phyloP scores from a whole-genome alignment of 225 moss, liverwort and hornwort species.

The Rhytidiadelphus loreus region DNA sequence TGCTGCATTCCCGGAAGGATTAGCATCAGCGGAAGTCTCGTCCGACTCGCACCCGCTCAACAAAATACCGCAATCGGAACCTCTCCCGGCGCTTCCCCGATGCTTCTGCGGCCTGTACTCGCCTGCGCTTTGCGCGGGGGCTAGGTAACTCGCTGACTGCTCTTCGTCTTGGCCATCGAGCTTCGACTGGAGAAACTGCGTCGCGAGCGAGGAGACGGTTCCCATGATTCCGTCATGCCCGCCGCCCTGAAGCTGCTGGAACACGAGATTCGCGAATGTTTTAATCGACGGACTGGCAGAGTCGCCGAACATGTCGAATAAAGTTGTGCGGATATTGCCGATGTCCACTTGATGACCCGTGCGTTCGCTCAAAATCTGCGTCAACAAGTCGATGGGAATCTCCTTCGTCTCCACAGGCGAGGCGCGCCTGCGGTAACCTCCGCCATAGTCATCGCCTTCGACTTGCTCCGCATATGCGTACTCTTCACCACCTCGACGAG shows the following conservation, averaged over 20 bases:
- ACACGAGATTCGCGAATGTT: constrained; percentile 57
- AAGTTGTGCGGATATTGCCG: constrained; percentile 80
- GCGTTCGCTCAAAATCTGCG: constrained; percentile 61
- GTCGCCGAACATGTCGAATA: constrained; percentile 77
- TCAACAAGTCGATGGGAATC: constrained; percentile 23
- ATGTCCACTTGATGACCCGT: constrained; percentile 60
- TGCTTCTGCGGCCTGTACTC: constrained; percentile 13
- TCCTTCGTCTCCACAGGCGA: not conserved
- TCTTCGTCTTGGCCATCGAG: constrained; percentile 24
- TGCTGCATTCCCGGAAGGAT: constrained; percentile 10
- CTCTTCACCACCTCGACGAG: not conserved
- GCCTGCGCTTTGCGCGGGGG: constrained; percentile 29
- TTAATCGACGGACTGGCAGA: constrained; percentile 75
- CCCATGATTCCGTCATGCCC: constrained; percentile 33
- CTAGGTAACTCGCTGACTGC: constrained; percentile 8
- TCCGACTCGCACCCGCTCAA: constrained; percentile 75
- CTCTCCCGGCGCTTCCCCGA: constrained; percentile 1
- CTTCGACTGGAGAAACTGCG: constrained; percentile 61
- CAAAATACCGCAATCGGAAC: constrained; percentile 44
- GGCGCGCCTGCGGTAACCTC: not conserved
- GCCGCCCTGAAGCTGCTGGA: constrained; percentile 32
- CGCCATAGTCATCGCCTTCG: not conserved
- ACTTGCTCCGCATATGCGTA: not conserved
- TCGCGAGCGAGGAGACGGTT: constrained; percentile 48
- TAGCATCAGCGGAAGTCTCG: constrained; percentile 92